Conservation (phyloP, 257 asterid genomes). For the Lavandula angustifolia region DNA sequence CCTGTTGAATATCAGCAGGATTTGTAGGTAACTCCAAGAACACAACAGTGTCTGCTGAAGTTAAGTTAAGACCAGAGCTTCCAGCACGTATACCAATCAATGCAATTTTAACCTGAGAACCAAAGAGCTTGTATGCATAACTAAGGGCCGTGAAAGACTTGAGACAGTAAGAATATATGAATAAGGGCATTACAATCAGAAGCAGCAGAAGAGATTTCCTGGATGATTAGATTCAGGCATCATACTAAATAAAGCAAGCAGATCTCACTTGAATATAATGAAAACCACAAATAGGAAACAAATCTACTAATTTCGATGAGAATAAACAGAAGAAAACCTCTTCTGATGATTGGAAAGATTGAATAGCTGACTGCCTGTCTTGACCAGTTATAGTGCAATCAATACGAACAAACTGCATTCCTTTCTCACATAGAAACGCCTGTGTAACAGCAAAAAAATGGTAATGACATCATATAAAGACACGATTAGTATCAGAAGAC, state of each 20-base stretch:
- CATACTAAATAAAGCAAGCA: constrained; percentile 8
- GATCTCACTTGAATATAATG: constrained; percentile 1
- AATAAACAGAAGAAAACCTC: constrained; percentile 50
- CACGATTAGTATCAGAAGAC: constrained; percentile 35
- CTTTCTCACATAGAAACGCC: constrained; percentile 80
- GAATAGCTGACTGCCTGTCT: constrained; percentile 76
- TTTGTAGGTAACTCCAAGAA: constrained; percentile 84
- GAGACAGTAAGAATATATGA: constrained; percentile 20
- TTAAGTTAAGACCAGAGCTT: constrained; percentile 86
- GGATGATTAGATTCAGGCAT: constrained; percentile 24
- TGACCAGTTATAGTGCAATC: constrained; percentile 61
- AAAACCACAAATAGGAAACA: constrained; percentile 9
- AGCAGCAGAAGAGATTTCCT: background rate
- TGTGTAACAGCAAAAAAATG: constrained; percentile 35
- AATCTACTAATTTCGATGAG: constrained; percentile 4
- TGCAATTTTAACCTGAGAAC: constrained; percentile 79
- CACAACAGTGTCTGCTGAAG: constrained; percentile 89
- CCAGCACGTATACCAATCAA: constrained; percentile 94
- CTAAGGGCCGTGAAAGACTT: constrained; percentile 15
- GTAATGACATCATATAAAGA: constrained; percentile 32
- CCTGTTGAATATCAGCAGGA: constrained; percentile 86
- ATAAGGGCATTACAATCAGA: constrained; percentile 21
- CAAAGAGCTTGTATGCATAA: constrained; percentile 25
- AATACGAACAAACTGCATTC: constrained; percentile 71
- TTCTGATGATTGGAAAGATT: constrained; percentile 71